Conservation (phyloP, 2,329 filamentous ascomycete species). For the Lachnellula hyalina region DNA sequence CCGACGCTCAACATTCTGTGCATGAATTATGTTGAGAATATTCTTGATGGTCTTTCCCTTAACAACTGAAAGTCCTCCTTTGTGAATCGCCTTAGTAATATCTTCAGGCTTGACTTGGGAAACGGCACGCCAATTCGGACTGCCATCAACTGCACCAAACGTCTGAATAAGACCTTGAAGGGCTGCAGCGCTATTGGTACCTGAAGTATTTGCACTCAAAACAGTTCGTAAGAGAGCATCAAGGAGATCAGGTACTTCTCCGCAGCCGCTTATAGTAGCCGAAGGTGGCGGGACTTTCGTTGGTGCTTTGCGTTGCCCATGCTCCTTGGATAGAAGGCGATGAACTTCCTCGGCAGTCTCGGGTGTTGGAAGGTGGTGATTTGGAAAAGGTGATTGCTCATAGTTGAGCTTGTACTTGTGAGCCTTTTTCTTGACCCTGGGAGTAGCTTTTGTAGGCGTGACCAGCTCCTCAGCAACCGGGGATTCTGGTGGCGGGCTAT, state of each 20-base stretch:
- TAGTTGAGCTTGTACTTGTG: slow-evolving; percentile 50
- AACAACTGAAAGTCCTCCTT: slow-evolving; percentile 63
- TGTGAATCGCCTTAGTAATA: slow-evolving; percentile 63
- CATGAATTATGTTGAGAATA: slow-evolving; percentile 67
- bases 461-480: not conserved
- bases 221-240: slow-evolving; percentile 50
- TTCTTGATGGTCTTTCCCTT: slow-evolving; percentile 70
- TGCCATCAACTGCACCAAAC: slow-evolving; percentile 66
- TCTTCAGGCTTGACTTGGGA: slow-evolving; percentile 52
- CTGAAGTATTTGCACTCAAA: slow-evolving; percentile 47
- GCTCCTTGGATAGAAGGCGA: slow-evolving; percentile 56
- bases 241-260: slow-evolving; percentile 50
- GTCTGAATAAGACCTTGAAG: slow-evolving; percentile 58
- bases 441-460: not conserved
- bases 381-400: slow-evolving; percentile 60
- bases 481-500: not conserved
- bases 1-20: slow-evolving; percentile 56
- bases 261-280: slow-evolving; percentile 55
- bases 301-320: slow-evolving; percentile 61
- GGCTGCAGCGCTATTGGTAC: slow-evolving; percentile 53
- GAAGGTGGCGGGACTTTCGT: slow-evolving; percentile 65
- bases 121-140: slow-evolving; percentile 71
- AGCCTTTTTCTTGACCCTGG: slow-evolving; percentile 23
- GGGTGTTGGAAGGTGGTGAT: slow-evolving; percentile 57
- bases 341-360: slow-evolving; percentile 67